These are phyloP conservation scores for Candolleomyces efflorescens DNA, from an alignment of 768 basidiomycete genomes.

Conservation along the genomic window DNA sequence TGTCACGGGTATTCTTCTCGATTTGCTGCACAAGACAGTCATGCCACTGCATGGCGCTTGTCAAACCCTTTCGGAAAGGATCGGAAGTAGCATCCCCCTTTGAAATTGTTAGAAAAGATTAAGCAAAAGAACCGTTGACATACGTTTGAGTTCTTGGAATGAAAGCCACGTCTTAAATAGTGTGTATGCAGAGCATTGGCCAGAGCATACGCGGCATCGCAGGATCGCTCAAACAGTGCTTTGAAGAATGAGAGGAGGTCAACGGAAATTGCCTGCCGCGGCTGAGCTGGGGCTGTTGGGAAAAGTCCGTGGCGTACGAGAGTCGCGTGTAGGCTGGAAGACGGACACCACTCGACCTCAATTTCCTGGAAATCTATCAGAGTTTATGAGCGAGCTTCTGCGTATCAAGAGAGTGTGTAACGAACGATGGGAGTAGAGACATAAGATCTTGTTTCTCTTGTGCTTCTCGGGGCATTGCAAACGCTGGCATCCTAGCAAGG, in stretches of 20 bases:
- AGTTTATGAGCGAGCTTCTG: no score
- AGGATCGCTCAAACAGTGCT: not conserved
- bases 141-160: not conserved
- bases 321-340: no score
- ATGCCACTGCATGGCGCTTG: conserved; percentile 14
- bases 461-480: no score
- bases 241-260: not conserved
- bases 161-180: not conserved
- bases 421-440: no score
- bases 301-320: conserved; percentile 28
- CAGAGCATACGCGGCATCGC: not conserved
- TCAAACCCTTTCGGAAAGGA: conserved; percentile 23
- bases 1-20: conserved; percentile 4
- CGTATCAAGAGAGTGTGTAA: no score
- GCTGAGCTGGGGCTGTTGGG: conserved; percentile 18
- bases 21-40: conserved; percentile 6
- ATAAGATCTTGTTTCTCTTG: no score
- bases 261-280: conserved; percentile 2
- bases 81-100: conserved; percentile 22
- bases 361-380: no score
- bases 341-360: no score
- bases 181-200: not conserved
- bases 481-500: no score
- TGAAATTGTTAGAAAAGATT: not conserved
- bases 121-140: not conserved